Conservation (phyloP, 208 protist genomes). For the Endotrypanum monterogeii region DNA sequence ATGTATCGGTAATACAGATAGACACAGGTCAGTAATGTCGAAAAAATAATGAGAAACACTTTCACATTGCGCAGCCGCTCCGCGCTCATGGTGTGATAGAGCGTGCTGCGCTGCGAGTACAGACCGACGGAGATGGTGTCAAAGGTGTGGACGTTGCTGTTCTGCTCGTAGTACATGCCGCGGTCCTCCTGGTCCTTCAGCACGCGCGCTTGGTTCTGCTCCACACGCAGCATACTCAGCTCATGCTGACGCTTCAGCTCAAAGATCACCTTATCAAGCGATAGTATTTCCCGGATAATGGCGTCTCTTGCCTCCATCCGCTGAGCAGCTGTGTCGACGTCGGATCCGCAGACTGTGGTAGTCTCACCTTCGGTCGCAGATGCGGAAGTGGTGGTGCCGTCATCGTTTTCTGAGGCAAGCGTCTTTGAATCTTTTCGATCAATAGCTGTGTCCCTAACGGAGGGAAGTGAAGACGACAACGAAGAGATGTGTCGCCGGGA, state of each 20-base stretch:
- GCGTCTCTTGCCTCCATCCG: slow-evolving; percentile 44
- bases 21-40: slow-evolving; percentile 58
- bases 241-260: slow-evolving; percentile 90
- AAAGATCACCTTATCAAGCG: slow-evolving; percentile 88
- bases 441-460: neutral
- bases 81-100: slow-evolving; percentile 87
- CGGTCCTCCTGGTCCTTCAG: slow-evolving; percentile 89
- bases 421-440: neutral
- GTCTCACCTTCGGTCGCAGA: neutral
- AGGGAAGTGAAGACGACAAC: neutral
- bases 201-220: slow-evolving; percentile 81
- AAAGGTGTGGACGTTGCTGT: slow-evolving; percentile 90
- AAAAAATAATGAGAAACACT: slow-evolving; percentile 66
- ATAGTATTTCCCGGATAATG: slow-evolving; percentile 76
- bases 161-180: slow-evolving; percentile 92
- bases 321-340: slow-evolving; percentile 9
- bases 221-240: slow-evolving; percentile 88
- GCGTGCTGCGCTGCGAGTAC: slow-evolving; percentile 84
- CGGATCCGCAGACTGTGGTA: neutral
- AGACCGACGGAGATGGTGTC: slow-evolving; percentile 86
- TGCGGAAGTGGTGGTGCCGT: neutral
- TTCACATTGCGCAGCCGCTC: slow-evolving; percentile 88
- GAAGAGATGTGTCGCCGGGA: slow-evolving; percentile 2
- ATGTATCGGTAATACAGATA: slow-evolving; percentile 91
- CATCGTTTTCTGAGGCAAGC: neutral